These are phyloP conservation scores for Ophiostoma sp. DNA, from an alignment of 2,329 filamentous ascomycete species.

Conservation along the genomic window DNA sequence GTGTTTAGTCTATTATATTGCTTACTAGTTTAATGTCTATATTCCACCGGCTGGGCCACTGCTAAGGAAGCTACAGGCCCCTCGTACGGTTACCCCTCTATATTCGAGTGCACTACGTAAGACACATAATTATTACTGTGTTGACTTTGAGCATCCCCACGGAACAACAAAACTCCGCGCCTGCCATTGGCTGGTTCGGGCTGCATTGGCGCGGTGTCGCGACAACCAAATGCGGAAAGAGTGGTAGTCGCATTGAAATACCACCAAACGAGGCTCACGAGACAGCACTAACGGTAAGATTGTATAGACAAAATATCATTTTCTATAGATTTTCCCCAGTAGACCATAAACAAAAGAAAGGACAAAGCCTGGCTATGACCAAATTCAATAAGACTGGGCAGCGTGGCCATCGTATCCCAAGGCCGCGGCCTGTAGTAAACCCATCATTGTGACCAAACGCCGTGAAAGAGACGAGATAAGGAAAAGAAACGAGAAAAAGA, in stretches of 20 bases:
- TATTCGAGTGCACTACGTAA: not conserved
- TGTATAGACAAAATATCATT: not conserved
- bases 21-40: not conserved
- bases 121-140: not conserved
- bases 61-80: not conserved
- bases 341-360: not conserved
- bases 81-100: not conserved
- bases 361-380: not conserved
- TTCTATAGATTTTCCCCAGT: slow-evolving; percentile 17
- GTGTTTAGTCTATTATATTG: not conserved
- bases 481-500: not conserved
- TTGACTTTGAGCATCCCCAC: not conserved
- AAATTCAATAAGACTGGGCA: slow-evolving; percentile 4
- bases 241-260: not conserved
- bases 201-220: not conserved
- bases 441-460: slow-evolving; percentile 14
- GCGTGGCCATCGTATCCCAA: slow-evolving; percentile 10
- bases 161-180: slow-evolving; percentile 22
- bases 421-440: slow-evolving; percentile 12
- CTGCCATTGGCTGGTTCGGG: not conserved
- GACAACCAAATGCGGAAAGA: not conserved
- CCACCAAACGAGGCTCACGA: not conserved
- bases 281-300: not conserved
- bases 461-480: not conserved
- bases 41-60: not conserved